Base-by-base conservation (phyloP, 73 alveolate species). In the Paramecium octaurelia region DNA sequence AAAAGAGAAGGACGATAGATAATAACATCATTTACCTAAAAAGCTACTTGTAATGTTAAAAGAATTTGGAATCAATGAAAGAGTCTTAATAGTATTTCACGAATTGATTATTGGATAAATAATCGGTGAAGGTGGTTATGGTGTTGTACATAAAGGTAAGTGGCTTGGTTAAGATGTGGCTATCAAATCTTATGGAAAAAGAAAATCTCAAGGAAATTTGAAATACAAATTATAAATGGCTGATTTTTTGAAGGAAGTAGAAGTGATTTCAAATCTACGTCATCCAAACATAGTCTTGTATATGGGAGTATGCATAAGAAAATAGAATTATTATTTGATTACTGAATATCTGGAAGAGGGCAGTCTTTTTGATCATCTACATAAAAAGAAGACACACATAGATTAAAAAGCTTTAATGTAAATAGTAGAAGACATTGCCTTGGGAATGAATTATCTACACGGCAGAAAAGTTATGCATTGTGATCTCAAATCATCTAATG, bases 231-330 rank as follows among this genome's bases (percentile, higher is more conserved):
- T 93, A 93, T 95, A 95, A 70, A 86, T 97, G 38, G 92, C 93
- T 86, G 98, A 95, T 80, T 96, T 96, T 86, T 93, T 98, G 23
- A 96, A 97, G 92, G 99, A 98, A 92, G 97, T 97, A n/a, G 98
- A 96, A 91, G 97, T 98, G 11, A 94, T 96, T 12, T 95, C 96
- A 86, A 92, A 97, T 88, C 77, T 97, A 71, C 94, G 99, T 58
- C 99, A 98, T 93, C 99, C 99, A 16, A 95, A 98, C 89, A 95
- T 98, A 36, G 98, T 96, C 20, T 94, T 96, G 23, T 98, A 95
- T 76, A 93, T 98, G 95, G 99, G 99, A 48, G 98, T 96, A 31
- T 93, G 98, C 54, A 89, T 95, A 24, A 96, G 96, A 64, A 73
- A 90, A 84, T 68, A 85, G 29, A 94, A 94, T 69, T 98, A 97